Conservation (phyloP, 2,329 filamentous ascomycete genomes). For the Neofusicoccum laricinum region DNA sequence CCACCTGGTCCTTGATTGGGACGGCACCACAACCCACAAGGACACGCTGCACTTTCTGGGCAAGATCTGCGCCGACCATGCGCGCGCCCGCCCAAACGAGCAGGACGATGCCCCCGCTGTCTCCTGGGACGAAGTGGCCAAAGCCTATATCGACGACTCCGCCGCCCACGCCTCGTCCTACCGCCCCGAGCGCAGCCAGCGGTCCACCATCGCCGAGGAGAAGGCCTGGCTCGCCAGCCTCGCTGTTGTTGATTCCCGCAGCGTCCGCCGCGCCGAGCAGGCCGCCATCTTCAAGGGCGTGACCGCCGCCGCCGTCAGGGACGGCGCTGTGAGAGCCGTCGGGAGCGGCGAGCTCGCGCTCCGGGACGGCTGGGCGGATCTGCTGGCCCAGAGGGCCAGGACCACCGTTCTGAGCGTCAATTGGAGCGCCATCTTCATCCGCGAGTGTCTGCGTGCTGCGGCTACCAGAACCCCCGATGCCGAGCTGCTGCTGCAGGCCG, state of each 20-base stretch:
- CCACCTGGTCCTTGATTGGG: conserved; percentile 46
- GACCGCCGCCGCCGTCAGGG: conserved; percentile 28
- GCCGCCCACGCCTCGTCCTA: conserved; percentile 29
- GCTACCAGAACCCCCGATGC: neutral
- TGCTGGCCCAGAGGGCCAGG: conserved; percentile 23
- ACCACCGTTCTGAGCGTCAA: conserved; percentile 44
- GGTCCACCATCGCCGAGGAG: conserved; percentile 35
- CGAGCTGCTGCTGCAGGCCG: neutral
- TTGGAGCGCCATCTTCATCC: conserved; percentile 42
- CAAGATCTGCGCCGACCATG: conserved; percentile 25
- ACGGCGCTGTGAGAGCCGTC: conserved; percentile 24
- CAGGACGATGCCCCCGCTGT: neutral
- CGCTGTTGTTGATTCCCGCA: conserved; percentile 38
- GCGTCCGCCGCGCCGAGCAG: conserved; percentile 38
- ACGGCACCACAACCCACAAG: conserved; percentile 45
- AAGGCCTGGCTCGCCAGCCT: conserved; percentile 37
- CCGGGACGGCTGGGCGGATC: conserved; percentile 34
- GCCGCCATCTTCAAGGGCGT: conserved; percentile 41
- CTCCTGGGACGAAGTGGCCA: conserved; percentile 39
- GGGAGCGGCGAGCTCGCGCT: conserved; percentile 31
- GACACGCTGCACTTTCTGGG: conserved; percentile 46
- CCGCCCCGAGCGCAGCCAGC: conserved; percentile 24
- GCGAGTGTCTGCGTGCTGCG: neutral
- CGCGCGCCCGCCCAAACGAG: neutral
- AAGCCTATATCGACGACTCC: conserved; percentile 43